Evolutionary conservation across 2,329 filamentous ascomycete species (phyloP).

Genomic region (Penicillium hesseltinei): DNA sequence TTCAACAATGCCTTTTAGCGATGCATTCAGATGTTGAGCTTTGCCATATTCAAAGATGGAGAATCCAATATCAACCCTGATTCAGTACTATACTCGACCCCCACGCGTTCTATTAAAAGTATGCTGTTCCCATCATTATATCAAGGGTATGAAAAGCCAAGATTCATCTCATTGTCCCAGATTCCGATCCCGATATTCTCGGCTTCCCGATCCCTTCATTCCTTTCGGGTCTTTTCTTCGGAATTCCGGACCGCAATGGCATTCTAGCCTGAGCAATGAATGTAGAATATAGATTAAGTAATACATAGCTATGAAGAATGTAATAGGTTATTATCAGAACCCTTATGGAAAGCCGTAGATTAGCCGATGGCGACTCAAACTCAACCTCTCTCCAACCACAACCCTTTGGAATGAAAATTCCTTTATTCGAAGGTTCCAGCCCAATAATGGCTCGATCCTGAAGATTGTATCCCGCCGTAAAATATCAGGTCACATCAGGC

Average conservation of each 20-base stretch:
- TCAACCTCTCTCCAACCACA: neutral
- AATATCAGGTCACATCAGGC: too few species aligned
- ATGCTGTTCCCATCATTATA: neutral
- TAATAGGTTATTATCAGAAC: too few species aligned
- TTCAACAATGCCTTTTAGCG: neutral
- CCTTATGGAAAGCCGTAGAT: neutral
- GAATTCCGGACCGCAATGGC: neutral
- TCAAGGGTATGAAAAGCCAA: neutral
- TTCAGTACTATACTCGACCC: neutral
- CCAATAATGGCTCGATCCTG: too few species aligned
- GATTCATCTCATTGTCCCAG: neutral
- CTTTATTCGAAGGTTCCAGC: too few species aligned
- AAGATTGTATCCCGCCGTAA: too few species aligned
- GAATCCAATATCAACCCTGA: neutral
- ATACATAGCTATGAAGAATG: neutral
- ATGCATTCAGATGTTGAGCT: too few species aligned
- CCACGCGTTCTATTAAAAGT: neutral
- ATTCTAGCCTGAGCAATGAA: neutral
- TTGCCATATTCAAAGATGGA: too few species aligned
- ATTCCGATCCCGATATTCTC: neutral
- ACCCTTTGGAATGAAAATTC: too few species aligned
- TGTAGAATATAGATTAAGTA: neutral
- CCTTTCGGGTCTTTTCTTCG: neutral
- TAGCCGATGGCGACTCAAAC: neutral
- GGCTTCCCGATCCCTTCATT: constrained; percentile 6